Conservation (phyloP, 148 eudicot species). For the Vaccinium darrowii region DNA sequence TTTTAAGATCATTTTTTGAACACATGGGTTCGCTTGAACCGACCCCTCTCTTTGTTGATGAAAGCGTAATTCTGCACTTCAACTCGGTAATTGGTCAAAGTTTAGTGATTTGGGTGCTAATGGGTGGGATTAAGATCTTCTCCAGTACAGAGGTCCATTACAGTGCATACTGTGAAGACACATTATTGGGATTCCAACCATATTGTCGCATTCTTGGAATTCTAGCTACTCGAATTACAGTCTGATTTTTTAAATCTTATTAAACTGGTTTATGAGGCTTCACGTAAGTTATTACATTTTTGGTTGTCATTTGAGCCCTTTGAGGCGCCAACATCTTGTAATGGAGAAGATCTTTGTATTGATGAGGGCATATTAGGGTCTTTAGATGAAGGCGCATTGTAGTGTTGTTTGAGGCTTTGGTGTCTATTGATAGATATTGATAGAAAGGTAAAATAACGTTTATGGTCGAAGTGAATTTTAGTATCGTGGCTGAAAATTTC, state of each 20-base stretch:
- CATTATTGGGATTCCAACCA: neutral
- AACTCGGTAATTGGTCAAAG: neutral
- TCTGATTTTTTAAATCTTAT: neutral
- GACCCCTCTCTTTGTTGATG: neutral
- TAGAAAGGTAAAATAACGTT: neutral
- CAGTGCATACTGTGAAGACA: neutral
- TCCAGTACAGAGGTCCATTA: neutral
- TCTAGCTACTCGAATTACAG: neutral
- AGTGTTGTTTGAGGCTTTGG: neutral
- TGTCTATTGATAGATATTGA: neutral
- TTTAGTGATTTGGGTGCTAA: neutral
- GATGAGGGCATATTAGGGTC: neutral
- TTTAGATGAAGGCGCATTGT: neutral
- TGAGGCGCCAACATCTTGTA: neutral
- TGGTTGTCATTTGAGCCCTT: neutral
- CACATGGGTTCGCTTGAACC: neutral
- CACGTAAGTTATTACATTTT: neutral
- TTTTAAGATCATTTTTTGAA: neutral
- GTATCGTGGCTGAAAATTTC: neutral
- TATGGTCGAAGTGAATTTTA: neutral
- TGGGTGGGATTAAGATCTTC: neutral
- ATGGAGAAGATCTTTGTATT: neutral
- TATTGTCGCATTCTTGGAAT: neutral
- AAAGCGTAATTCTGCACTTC: constrained; percentile 4
- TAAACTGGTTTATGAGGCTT: neutral